Base-by-base conservation (phyloP, 768 basidiomycete species). In the Termitomyces titanicus region DNA sequence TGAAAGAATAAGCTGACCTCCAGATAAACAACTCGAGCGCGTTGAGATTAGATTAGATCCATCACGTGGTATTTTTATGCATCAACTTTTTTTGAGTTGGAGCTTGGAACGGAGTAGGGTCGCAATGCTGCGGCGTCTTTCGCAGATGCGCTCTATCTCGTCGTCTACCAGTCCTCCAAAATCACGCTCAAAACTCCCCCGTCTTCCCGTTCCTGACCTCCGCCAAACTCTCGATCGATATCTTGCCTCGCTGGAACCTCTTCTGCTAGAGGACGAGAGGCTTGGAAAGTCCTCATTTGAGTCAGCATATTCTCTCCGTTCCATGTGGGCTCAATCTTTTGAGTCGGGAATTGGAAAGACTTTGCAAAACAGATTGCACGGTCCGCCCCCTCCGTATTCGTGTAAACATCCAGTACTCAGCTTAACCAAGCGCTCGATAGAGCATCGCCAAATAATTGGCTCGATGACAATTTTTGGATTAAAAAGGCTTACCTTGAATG, bases 401-500 rank as follows among this genome's bases (percentile, higher is more conserved):
- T 48, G 2, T 37, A 38, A 27, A 51, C 56, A 15, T 54, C 29
- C 58, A 49, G 33, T 57, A 51, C 64, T 66, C 46, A 63, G 59
- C 60, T 63, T 61, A 20, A 63, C 58, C 47, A 68, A 86, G 93
- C 89, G 29, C 79, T 97, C 48, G 94, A 96, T 72, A 83, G 78
- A 61, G 72, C 76, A 1, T 94, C 94, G 7, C 92, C 93, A 0
- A 76, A 86, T 68, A 97, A 96, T 66, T 98, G 95, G 95, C 80
- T 98, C 11, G 83, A 95, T 60, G 94, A 98, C 67, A 93, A 90
- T 53, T 86, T 96, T 61, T 98, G 95, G 96, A 72, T 84, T 55
- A 84, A 88, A 62, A 88, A 88, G 62, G 85, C 92, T 1, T 98
- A 98, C 68, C 84, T 89, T 47, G 88, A 91, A 70, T 92, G 87